These are phyloP conservation scores for Backusella tarrabulga DNA, from an alignment of 192 early-diverging fungal species.

Conservation along the genomic window DNA sequence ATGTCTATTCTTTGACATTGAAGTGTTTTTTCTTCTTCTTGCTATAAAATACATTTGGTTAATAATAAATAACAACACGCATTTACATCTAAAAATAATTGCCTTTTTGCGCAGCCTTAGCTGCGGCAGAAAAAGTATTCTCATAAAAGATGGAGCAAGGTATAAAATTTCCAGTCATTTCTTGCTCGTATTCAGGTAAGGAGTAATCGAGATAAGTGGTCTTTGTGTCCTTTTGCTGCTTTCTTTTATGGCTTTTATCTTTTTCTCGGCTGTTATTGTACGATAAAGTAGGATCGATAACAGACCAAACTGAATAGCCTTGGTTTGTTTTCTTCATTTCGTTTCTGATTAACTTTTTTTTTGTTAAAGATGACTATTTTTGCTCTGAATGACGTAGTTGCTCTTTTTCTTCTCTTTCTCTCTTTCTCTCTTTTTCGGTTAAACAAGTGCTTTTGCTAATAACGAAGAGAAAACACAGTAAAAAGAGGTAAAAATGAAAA, in stretches of 20 bases:
- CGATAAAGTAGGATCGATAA: constrained; percentile 5
- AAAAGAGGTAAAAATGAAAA: background rate
- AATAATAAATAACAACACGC: background rate
- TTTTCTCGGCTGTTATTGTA: background rate
- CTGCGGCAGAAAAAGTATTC: background rate
- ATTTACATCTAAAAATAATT: background rate
- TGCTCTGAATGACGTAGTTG: background rate
- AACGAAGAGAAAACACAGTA: background rate
- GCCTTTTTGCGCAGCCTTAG: background rate
- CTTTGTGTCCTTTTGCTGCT: background rate
- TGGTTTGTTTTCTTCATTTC: background rate
- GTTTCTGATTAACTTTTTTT: background rate
- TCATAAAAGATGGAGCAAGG: background rate
- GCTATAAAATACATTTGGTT: background rate
- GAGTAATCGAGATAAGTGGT: background rate
- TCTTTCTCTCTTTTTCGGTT: background rate
- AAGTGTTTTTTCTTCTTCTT: background rate
- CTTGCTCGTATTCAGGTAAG: background rate
- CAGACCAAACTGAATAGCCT: background rate
- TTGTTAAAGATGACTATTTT: background rate
- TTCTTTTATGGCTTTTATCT: no score
- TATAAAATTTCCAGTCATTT: background rate
- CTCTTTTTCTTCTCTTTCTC: background rate
- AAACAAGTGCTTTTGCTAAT: background rate
- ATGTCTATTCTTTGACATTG: background rate